Evolutionary conservation across 805 yeast genomes (phyloP), one percentile per base, ranked within the genome.

Genomic region (Candida cerambycidarum): DNA sequence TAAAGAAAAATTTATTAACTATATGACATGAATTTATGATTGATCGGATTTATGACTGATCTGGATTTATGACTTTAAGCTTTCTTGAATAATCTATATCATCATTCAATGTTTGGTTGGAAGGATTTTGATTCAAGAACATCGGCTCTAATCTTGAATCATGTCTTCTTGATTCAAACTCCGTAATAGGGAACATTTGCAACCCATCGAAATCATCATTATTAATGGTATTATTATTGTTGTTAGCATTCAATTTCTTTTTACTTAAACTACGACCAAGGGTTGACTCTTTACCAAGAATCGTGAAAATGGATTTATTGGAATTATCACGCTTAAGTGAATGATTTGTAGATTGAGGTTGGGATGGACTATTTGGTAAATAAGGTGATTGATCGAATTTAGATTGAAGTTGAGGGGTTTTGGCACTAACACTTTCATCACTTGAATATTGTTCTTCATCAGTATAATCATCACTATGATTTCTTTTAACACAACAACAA

Each of bases 381-480:
- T 19, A 32, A 12, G 27, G 27, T 19, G 37, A 21, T 27, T 36
- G 39, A 14, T 24, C 36, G 33, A 28, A 24, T 9, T 27, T 18
- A 10, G 32, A 17, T 13, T 41, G 37, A 23, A 42, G 7, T 4
- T 44, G 42, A 2, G 48, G 48, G 12, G 53, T 40, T 14, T 34
- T 34, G 6, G 28, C 37, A 36, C 29, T 15, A 37, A 45, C 27
- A 9, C 47, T 41, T 27, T 42, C 50, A 38, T 65, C 71, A 13
- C 67, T 61, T 1, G 69, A 58, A 49, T 53, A 58, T 38, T 63
- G 71, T 42, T 69, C 74, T 41, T 68, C 73, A 43, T 69, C 73
- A 12, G 66, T 57, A 50, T 52, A 67, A 25, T 51, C 59, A 11
- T 42, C 41, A 16, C 37, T 40, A 18, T 47, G 45, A 17, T 42